Conservation (phyloP, 768 basidiomycete genomes). For the Sistotremastrum suecicum region DNA sequence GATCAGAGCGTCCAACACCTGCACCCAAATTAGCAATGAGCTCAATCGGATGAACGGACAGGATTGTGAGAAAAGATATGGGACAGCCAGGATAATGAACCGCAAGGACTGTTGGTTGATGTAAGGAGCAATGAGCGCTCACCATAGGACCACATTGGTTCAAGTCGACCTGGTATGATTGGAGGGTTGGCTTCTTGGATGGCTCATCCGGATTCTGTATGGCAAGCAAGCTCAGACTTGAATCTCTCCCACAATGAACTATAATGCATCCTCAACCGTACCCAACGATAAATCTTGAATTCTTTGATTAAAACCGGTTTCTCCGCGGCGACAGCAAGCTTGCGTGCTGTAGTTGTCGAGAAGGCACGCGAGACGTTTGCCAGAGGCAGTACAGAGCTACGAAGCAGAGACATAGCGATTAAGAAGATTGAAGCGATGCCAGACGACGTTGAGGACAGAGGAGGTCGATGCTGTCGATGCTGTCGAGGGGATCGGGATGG, state of each 20-base stretch:
- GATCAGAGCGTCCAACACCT: conserved; percentile 86
- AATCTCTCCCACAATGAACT: not conserved
- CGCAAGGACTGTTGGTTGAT: not conserved
- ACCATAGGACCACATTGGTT: conserved; percentile 95
- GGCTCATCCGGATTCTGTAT: conserved; percentile 87
- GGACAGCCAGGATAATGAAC: conserved; percentile 6
- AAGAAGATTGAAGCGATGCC: too few species aligned
- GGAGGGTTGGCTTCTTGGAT: conserved; percentile 76
- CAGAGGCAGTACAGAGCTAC: not conserved
- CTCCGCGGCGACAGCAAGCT: conserved; percentile 33
- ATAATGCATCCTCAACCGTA: conserved; percentile 20
- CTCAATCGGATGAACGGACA: not conserved
- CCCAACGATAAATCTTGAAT: conserved; percentile 99
- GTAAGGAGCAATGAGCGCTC: conserved; percentile 11
- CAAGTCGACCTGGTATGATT: conserved; percentile 84
- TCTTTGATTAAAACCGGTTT: conserved; percentile 73
- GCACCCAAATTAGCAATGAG: not conserved
- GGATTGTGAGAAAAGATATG: not conserved
- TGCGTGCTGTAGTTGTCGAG: conserved; percentile 1
- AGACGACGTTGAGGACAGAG: too few species aligned
- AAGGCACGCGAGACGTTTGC: conserved; percentile 1
- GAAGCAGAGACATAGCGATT: too few species aligned
- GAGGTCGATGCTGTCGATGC: too few species aligned
- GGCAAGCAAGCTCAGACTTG: not conserved
- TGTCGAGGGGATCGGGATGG: too few species aligned